Percentiles rank a stretch among this genome's conserved stretches.
These are phyloP conservation scores for Capsicum rhomboideum DNA, from an alignment of 257 asterid genomes.

Conservation along the genomic window DNA sequence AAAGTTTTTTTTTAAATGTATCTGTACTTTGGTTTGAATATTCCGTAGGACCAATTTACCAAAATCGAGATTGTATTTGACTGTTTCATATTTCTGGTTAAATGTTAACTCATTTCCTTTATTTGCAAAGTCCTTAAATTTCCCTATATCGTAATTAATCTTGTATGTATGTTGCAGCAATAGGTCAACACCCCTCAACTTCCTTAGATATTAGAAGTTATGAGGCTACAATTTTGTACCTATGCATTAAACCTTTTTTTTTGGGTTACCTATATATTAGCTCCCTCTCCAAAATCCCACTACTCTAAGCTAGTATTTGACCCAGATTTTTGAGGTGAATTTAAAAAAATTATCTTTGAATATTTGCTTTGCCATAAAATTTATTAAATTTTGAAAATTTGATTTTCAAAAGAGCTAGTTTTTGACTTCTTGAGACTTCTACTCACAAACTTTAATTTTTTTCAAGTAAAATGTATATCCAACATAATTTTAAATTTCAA, in stretches of 20 bases:
- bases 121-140: background rate
- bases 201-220: background rate
- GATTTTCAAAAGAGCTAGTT: too few relatives aligned
- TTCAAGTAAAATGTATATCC: too few relatives aligned
- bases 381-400: too few relatives aligned
- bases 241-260: too few relatives aligned
- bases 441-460: too few relatives aligned
- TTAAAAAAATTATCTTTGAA: too few relatives aligned
- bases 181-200: background rate
- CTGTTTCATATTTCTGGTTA: background rate
- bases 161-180: constrained; percentile 3
- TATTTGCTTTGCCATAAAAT: too few relatives aligned
- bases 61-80: background rate
- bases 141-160: background rate
- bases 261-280: background rate
- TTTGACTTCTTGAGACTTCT: too few relatives aligned
- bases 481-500: too few relatives aligned
- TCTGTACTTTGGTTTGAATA: background rate
- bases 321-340: too few relatives aligned
- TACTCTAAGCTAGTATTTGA: background rate
- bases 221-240: background rate
- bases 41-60: background rate
- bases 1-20: background rate
- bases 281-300: background rate
- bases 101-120: background rate